Evolutionary conservation across 2,329 filamentous ascomycete genomes (phyloP), one percentile per base, ranked within the genome.

Genomic region (Arthrobotrys sphaeroides): DNA sequence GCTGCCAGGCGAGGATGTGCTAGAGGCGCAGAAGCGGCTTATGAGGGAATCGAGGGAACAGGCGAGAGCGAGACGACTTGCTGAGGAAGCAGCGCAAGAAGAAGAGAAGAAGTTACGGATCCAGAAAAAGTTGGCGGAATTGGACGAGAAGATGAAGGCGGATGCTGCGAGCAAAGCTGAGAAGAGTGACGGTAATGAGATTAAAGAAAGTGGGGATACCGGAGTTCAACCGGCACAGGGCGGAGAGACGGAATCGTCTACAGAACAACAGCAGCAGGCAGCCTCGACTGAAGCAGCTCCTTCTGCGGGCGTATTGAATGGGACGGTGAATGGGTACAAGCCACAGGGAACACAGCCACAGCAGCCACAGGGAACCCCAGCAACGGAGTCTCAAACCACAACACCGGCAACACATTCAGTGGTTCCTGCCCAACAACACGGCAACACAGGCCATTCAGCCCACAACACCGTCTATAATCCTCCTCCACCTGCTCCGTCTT

Each of bases 41-140:
- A 93, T 94, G 90, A 86, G 86, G 38, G 89, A 92, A 79, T 88
- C 88, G 40, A 86, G 89, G 5, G 90, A 93, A 79, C 84, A 88
- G 61, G 90, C 90, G 18, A 89, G 90, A 80, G 89, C 90, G 80
- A 86, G 90, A 69, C 85, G 88, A 53, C 84, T 88, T 73, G 90
- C 91, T 70, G 87, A 93, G 81, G 89, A 90, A 79, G 89, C 87
- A 18, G 87, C 85, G n/a, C 90, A 91, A 79, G 90, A 92, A 80
- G 90, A 88, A n/a, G 91, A 88, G 16, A 87, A 86, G 73, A 87
- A 88, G 79, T 90, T 92, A 80, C 87, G 91, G 22, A 89, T 94
- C 75, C 87, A 86, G 7, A 76, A 81, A 5, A 80, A 84, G 20
- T 82, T 83, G 10, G 81, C 83, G 4, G 84, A 85, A 28, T 86